Evolutionary conservation across 495 filamentous ascomycete species (phyloP).

Genomic region (Tirmania nivea): DNA sequence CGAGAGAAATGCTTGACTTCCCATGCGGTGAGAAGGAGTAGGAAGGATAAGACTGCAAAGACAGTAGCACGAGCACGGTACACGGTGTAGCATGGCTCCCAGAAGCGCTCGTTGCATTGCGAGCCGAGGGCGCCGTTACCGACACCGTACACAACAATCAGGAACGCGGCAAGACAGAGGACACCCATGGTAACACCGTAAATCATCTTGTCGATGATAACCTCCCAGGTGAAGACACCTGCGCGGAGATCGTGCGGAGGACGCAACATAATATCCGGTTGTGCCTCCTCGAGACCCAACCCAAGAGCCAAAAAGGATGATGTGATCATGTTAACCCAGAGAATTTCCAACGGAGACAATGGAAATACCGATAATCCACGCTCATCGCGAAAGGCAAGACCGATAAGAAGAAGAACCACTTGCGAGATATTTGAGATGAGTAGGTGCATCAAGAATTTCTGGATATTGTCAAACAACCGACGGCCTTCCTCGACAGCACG

Average conservation of each 20-base stretch:
- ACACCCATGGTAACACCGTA: conserved; percentile 36
- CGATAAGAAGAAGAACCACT: conserved; percentile 32
- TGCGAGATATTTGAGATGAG: conserved; percentile 38
- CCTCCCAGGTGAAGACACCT: conserved; percentile 35
- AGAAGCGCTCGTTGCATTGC: conserved; percentile 30
- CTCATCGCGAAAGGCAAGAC: conserved; percentile 33
- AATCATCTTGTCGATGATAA: conserved; percentile 34
- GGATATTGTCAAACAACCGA: conserved; percentile 44
- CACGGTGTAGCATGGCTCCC: conserved; percentile 26
- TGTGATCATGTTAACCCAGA: conserved; percentile 41
- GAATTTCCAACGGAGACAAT: conserved; percentile 34
- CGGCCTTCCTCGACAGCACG: conserved; percentile 40
- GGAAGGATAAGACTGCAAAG: conserved; percentile 41
- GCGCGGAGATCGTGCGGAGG: conserved; percentile 29
- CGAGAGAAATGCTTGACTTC: conserved; percentile 36
- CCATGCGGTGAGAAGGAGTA: conserved; percentile 35
- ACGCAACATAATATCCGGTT: conserved; percentile 32
- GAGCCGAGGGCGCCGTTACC: conserved; percentile 26
- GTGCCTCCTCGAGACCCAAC: conserved; percentile 34
- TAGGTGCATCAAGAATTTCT: conserved; percentile 44
- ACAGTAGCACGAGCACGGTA: conserved; percentile 49
- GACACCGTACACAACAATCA: conserved; percentile 28
- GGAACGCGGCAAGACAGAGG: conserved; percentile 32
- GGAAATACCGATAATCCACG: conserved; percentile 32
- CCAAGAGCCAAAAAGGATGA: conserved; percentile 36